A percentile compares a stretch with the other conserved stretches of the same genome.
phyloP scores from a whole-genome alignment of 2,329 filamentous ascomycete species.

The Colletotrichum spaethianum region DNA sequence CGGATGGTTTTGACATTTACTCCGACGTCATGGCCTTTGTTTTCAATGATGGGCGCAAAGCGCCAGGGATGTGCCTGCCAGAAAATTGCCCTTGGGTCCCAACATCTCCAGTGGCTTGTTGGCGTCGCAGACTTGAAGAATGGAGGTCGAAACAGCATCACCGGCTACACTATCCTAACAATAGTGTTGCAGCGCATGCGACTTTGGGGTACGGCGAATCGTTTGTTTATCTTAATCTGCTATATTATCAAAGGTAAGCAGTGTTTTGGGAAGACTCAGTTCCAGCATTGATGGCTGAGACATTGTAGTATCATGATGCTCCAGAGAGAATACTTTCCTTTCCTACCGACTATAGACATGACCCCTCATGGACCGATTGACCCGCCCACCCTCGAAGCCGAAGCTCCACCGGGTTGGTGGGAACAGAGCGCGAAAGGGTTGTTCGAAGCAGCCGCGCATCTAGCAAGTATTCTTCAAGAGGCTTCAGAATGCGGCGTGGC shows the following conservation, averaged over 20 bases:
- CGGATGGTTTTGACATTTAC: constrained; percentile 61
- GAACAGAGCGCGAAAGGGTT: constrained; percentile 53
- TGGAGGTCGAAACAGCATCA: constrained; percentile 55
- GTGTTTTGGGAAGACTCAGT: background rate
- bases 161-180: constrained; percentile 54
- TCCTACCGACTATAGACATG: constrained; percentile 54
- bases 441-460: constrained; percentile 53
- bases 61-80: constrained; percentile 54
- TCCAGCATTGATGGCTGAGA: background rate
- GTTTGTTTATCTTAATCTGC: constrained; percentile 58
- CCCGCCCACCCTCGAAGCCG: constrained; percentile 54
- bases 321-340: constrained; percentile 60
- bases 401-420: constrained; percentile 58
- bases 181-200: constrained; percentile 55
- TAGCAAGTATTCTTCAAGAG: constrained; percentile 54
- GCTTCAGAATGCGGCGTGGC: constrained; percentile 53
- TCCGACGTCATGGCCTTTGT: constrained; percentile 57
- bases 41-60: constrained; percentile 58
- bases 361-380: constrained; percentile 56
- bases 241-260: constrained; percentile 59
- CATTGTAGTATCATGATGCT: constrained; percentile 55
- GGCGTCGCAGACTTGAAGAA: constrained; percentile 47
- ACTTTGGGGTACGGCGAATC: constrained; percentile 57
- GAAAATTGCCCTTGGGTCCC: constrained; percentile 58
- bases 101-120: constrained; percentile 52